phyloP scores from a whole-genome alignment of 495 filamentous ascomycete species.

The Penicillium bialowiezense region DNA sequence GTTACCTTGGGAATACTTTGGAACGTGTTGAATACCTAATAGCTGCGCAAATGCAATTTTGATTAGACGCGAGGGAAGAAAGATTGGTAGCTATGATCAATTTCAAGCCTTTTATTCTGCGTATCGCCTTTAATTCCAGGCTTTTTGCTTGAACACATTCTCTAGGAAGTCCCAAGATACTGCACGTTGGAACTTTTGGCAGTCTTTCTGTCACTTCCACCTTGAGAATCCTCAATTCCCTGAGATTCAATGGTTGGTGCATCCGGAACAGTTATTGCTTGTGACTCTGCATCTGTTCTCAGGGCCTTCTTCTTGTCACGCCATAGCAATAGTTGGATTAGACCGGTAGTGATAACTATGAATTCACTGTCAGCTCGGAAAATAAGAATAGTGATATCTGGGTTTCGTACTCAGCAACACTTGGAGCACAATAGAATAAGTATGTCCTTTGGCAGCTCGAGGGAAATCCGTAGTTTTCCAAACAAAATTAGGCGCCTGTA shows the following conservation, averaged over 20 bases:
- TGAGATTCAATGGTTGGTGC: not conserved
- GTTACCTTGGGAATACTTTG: too few species aligned
- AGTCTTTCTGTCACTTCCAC: not conserved
- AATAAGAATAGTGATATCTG: not conserved
- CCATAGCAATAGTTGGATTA: slow-evolving; percentile 2
- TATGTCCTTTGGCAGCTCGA: slow-evolving; percentile 31
- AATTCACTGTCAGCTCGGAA: not conserved
- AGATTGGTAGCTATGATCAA: too few species aligned
- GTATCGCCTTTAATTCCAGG: too few species aligned
- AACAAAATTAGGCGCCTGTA: slow-evolving; percentile 35
- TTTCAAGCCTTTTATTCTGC: too few species aligned
- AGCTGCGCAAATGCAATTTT: too few species aligned
- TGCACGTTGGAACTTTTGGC: not conserved
- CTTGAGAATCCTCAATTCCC: not conserved
- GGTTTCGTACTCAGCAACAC: slow-evolving; percentile 14
- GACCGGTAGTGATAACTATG: not conserved
- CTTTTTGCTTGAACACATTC: not conserved
- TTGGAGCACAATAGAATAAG: slow-evolving; percentile 30
- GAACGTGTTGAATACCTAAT: too few species aligned
- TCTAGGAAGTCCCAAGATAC: not conserved
- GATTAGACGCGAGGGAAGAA: too few species aligned
- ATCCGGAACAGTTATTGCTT: not conserved
- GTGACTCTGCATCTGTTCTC: not conserved
- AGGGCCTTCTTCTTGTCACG: not conserved
- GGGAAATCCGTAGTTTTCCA: slow-evolving; percentile 40